A percentile compares a stretch with the other conserved stretches of the same genome.
Evolutionary conservation across 192 early-diverging fungal species (phyloP).

Genomic region (Backusella morwellensis): DNA sequence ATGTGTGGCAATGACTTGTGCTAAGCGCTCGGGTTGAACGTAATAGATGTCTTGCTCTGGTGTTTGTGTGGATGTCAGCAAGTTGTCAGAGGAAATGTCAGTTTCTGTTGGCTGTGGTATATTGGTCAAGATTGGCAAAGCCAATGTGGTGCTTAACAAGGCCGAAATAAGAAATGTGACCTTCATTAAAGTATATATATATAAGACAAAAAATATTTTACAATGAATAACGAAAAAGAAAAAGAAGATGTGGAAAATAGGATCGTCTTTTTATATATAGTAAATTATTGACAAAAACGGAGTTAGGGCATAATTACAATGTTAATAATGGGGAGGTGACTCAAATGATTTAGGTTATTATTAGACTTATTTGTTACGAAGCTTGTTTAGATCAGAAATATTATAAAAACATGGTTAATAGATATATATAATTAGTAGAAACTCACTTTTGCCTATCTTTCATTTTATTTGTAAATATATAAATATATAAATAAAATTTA

Average conservation of each 20-base stretch:
- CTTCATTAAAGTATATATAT: not conserved
- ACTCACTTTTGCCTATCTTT: not conserved
- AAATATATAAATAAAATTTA: not conserved
- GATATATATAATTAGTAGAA: not conserved
- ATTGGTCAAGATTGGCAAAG: not conserved
- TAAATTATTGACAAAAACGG: not conserved
- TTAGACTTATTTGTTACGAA: not conserved
- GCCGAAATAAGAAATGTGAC: not conserved
- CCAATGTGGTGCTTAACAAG: not conserved
- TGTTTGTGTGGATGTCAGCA: not conserved
- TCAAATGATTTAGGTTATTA: conserved; percentile 3
- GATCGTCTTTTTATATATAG: not conserved
- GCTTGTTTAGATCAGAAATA: not conserved
- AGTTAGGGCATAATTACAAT: not conserved
- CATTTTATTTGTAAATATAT: not conserved
- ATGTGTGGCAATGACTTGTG: conserved; percentile 23
- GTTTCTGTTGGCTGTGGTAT: not conserved
- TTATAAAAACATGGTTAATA: not conserved
- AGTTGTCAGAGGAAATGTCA: not conserved
- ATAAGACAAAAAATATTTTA: not conserved
- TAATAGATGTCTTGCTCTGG: not conserved
- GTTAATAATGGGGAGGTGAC: not conserved
- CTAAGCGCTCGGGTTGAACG: conserved; percentile 16
- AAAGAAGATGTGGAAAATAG: not conserved
- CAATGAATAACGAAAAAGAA: not conserved